These are phyloP conservation scores for Clitoria ternatea DNA, from an alignment of 306 rosid species.

Conservation along the genomic window DNA sequence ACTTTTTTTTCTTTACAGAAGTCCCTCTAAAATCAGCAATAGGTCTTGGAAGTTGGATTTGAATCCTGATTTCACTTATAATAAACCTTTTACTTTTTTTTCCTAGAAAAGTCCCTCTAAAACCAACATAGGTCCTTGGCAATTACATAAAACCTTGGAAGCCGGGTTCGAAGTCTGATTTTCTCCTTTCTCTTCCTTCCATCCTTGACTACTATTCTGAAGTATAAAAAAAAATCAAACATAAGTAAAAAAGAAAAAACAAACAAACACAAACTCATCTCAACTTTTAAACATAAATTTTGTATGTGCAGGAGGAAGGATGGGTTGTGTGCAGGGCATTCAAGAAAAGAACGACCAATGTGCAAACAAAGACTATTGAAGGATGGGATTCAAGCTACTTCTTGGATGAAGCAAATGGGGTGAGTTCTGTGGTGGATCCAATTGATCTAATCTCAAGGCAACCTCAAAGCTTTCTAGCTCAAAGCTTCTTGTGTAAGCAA, in stretches of 20 bases:
- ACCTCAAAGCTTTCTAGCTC: slow-evolving; percentile 41
- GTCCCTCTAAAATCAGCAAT: no score
- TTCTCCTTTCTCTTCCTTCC: no score
- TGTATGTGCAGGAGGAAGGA: slow-evolving; percentile 82
- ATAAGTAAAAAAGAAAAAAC: background rate
- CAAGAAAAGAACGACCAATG: slow-evolving; percentile 68
- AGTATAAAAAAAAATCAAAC: no score
- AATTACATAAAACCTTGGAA: no score
- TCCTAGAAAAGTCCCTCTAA: no score
- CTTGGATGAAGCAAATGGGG: slow-evolving; percentile 55
- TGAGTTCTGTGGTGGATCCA: slow-evolving; percentile 49
- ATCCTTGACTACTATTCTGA: no score
- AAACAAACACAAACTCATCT: background rate
- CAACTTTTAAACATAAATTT: background rate
- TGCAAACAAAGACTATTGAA: slow-evolving; percentile 54
- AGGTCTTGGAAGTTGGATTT: no score
- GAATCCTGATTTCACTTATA: no score
- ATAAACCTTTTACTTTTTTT: background rate
- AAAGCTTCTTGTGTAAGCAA: slow-evolving; percentile 69
- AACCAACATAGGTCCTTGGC: no score
- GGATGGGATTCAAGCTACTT: slow-evolving; percentile 76
- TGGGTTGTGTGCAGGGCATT: slow-evolving; percentile 99
- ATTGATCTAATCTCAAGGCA: slow-evolving; percentile 58
- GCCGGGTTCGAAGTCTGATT: no score
- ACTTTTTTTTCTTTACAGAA: background rate